These are phyloP conservation scores for Xylaria sp. DNA, from an alignment of 2,329 filamentous ascomycete genomes.

Conservation along the genomic window DNA sequence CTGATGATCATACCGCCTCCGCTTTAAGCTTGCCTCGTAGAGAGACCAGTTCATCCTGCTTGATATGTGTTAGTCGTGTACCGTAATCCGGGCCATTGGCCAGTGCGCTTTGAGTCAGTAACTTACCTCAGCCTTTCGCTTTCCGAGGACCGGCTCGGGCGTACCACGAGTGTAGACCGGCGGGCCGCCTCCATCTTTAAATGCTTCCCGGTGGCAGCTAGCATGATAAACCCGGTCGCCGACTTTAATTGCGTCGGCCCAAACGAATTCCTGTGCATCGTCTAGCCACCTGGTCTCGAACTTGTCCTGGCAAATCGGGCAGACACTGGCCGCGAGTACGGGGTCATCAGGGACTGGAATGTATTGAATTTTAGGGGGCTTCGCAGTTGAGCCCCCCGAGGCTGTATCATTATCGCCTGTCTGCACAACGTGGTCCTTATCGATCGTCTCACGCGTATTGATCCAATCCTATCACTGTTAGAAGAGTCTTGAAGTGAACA, in stretches of 20 bases:
- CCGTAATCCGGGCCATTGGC: not conserved
- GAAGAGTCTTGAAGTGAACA: constrained; percentile 26
- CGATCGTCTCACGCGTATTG: constrained; percentile 81
- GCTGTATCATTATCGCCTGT: constrained; percentile 54
- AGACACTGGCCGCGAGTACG: constrained; percentile 78
- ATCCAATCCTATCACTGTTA: constrained; percentile 80
- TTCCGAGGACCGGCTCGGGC: constrained; percentile 75
- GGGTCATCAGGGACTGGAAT: constrained; percentile 86
- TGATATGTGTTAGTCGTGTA: constrained; percentile 42
- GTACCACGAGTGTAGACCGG: constrained; percentile 58
- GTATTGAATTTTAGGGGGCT: constrained; percentile 72
- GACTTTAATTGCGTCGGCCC: constrained; percentile 86
- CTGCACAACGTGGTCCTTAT: constrained; percentile 63
- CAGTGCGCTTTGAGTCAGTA: not conserved
- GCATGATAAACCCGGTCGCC: constrained; percentile 87
- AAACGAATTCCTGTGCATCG: constrained; percentile 95
- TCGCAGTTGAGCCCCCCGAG: constrained; percentile 54
- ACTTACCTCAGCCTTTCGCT: constrained; percentile 78
- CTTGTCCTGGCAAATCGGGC: constrained; percentile 94
- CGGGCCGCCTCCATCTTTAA: constrained; percentile 68
- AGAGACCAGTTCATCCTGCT: constrained; percentile 50
- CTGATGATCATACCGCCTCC: constrained; percentile 41
- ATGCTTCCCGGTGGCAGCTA: constrained; percentile 87
- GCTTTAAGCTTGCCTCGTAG: constrained; percentile 48
- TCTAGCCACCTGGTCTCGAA: constrained; percentile 94